Base-by-base conservation (phyloP, 176 grass and related monocot genomes). In the Chrysopogon serrulatus region DNA sequence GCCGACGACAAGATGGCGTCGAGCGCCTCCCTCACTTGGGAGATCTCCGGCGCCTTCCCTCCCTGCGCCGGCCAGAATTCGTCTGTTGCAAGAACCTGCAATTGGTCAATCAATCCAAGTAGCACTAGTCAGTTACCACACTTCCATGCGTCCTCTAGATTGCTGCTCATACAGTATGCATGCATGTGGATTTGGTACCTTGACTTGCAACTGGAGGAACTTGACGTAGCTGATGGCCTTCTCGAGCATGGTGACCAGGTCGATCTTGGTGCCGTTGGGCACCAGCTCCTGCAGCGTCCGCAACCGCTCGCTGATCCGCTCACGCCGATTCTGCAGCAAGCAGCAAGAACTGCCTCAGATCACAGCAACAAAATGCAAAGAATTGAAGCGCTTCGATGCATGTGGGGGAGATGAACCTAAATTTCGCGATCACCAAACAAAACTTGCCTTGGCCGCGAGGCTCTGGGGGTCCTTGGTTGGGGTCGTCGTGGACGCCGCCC, bases 131-230 rank as follows among this genome's bases (percentile, higher is more conserved):
- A 43, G 12, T 33, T 14, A 64, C 11, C 41, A 10, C 42, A 12
- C 18, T n/a, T 35, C 69, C 68, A 73, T 62, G 15, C 13, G 36
- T 1, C 21, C 2, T 67, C 42, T 27, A 16, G 26, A 83, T 45
- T 69, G 26, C 8, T 49, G 6, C 6, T 6, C 4, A 5, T 57
- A 24, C n/a, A 57, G 28, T 41, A 33, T 33, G 27, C 39, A 44
- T 36, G 19, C 28, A 65, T 54, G 51, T 53, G 51, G 2, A 7
- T 21, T 16, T 49, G 4, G 4, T 85, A 94, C 95, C 89, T 98
- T 92, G 86, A 99, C 96, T 79, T 99, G 96, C 30, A 99, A 21
- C 86, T 99, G 96, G 43, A 99, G 93, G 77, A 99, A 96, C 71
- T 99, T 90, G 62, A 99, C 96, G 83, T 99, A 92, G 87, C 74